A percentile compares a stretch with the other conserved stretches of the same genome.
phyloP scores from a whole-genome alignment of 441 rosid species.

The Brassica balearica region DNA sequence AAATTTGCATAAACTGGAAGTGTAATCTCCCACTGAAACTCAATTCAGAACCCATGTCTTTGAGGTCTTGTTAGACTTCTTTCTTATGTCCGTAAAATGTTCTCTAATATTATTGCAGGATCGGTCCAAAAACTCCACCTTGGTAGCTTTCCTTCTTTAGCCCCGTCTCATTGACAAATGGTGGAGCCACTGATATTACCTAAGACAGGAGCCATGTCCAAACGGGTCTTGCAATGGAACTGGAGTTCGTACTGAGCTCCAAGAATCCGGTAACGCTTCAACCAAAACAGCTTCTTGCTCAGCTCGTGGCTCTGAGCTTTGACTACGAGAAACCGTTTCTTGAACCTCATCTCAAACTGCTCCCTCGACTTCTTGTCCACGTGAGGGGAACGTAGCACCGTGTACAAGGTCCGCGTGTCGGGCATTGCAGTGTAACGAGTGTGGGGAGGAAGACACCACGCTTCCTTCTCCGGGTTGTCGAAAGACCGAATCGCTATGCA shows the following conservation, averaged over 20 bases:
- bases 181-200: constrained; percentile 19
- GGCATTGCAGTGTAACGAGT: constrained; percentile 44
- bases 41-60: background rate
- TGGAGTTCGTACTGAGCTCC: constrained; percentile 44
- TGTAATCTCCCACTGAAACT: background rate
- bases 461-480: constrained; percentile 35
- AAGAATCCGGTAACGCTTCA: constrained; percentile 42
- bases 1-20: background rate
- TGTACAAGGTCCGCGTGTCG: constrained; percentile 37
- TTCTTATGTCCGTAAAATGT: background rate
- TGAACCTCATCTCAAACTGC: constrained; percentile 44
- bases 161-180: constrained; percentile 1
- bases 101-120: constrained; percentile 29
- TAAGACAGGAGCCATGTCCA: constrained; percentile 35
- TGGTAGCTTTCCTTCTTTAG: too few species aligned
- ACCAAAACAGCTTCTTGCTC: constrained; percentile 44
- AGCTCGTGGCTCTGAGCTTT: constrained; percentile 45
- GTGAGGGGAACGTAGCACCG: constrained; percentile 40
- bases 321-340: constrained; percentile 42
- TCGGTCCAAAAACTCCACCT: constrained; percentile 7
- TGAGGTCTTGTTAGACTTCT: background rate
- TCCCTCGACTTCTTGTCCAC: constrained; percentile 44
- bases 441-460: constrained; percentile 43
- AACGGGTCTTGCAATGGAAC: constrained; percentile 45
- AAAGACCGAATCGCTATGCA: constrained; percentile 42